These are phyloP conservation scores for Kluyveromyces wickerhamii DNA, from an alignment of 805 yeast species.

Conservation along the genomic window DNA sequence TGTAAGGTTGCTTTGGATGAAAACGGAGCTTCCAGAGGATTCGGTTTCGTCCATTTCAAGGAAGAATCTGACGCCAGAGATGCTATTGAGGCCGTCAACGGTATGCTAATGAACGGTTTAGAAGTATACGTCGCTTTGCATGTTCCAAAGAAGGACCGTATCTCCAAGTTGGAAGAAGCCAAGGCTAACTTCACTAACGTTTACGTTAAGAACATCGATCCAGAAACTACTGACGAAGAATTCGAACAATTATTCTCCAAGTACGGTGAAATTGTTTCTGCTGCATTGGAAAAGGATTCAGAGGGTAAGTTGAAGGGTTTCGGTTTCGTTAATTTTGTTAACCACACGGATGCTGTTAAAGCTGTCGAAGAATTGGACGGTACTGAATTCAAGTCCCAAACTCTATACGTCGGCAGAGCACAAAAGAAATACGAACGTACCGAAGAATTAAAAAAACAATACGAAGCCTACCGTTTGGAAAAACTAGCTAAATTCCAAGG, in stretches of 20 bases:
- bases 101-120: slow-evolving; percentile 94
- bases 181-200: slow-evolving; percentile 93
- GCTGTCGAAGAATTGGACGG: slow-evolving; percentile 92
- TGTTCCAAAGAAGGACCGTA: slow-evolving; percentile 87
- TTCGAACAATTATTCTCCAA: slow-evolving; percentile 64
- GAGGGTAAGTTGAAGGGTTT: slow-evolving; percentile 92
- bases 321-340: slow-evolving; percentile 88
- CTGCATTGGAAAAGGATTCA: slow-evolving; percentile 67
- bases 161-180: slow-evolving; percentile 82
- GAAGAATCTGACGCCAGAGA: slow-evolving; percentile 85
- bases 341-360: slow-evolving; percentile 79
- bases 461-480: slow-evolving; percentile 87
- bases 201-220: slow-evolving; percentile 82
- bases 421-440: slow-evolving; percentile 98
- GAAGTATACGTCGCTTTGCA: slow-evolving; percentile 96
- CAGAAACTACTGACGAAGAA: slow-evolving; percentile 61
- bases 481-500: slow-evolving; percentile 93
- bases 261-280: slow-evolving; percentile 77
- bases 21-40: slow-evolving; percentile 85
- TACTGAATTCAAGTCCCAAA: slow-evolving; percentile 75
- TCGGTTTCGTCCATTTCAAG: slow-evolving; percentile 96
- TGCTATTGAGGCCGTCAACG: slow-evolving; percentile 95
- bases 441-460: slow-evolving; percentile 90
- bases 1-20: slow-evolving; percentile 96
- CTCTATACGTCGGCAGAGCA: slow-evolving; percentile 94